phyloP scores from a whole-genome alignment of 75 land plant genomes.

The Pinus albicaulis region DNA sequence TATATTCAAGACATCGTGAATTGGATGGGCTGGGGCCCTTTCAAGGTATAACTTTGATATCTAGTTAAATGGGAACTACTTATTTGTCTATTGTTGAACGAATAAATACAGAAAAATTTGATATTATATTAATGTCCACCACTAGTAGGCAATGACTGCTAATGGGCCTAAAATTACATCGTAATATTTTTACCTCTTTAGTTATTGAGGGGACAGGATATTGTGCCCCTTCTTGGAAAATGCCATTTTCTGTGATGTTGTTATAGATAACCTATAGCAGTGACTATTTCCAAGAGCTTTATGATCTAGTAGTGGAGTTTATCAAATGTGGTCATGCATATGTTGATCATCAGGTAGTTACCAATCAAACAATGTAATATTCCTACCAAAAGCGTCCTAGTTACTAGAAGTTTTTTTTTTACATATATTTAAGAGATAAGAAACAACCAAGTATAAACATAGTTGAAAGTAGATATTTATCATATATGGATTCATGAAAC shows the following conservation, averaged over 20 bases:
- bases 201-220: too few relatives aligned
- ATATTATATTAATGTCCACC: too few relatives aligned
- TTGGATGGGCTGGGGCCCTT: conserved; percentile 99
- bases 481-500: background rate
- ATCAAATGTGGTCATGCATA: conserved; percentile 83
- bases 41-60: conserved; percentile 50
- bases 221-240: background rate
- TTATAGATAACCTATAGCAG: conserved; percentile 90
- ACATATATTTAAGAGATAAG: background rate
- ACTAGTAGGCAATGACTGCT: too few relatives aligned
- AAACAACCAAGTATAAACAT: background rate
- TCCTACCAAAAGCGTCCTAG: background rate
- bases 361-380: background rate
- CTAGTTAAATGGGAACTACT: background rate
- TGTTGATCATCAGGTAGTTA: conserved; percentile 93
- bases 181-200: too few relatives aligned
- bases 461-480: too few relatives aligned
- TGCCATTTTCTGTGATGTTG: background rate
- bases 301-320: conserved; percentile 90
- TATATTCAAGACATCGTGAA: conserved; percentile 87
- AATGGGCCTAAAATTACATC: too few relatives aligned
- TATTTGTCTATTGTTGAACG: background rate
- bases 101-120: too few relatives aligned
- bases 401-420: too few relatives aligned
- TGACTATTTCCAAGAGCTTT: conserved; percentile 86